A percentile compares a stretch with the other conserved stretches of the same genome.
Evolutionary conservation across 208 protist genomes (phyloP).

Genomic region (Trypanosoma grayi): DNA sequence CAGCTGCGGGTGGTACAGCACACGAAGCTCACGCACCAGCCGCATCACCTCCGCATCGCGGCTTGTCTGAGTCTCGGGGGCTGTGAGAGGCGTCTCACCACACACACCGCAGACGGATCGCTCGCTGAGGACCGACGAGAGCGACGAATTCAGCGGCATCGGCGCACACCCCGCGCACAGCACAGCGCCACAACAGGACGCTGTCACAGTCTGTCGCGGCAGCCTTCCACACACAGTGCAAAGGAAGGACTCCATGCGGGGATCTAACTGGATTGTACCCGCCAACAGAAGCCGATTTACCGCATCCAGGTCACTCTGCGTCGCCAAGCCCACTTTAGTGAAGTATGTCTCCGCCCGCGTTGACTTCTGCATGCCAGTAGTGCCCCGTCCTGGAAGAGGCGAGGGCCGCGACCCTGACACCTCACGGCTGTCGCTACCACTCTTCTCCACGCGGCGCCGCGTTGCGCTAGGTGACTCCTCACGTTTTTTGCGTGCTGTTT

Average conservation of each 20-base stretch:
- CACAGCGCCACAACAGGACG: conserved; percentile 77
- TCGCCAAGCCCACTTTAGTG: conserved; percentile 36
- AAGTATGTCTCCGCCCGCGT: conserved; percentile 48
- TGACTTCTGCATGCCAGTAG: conserved; percentile 14
- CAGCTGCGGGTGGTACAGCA: conserved; percentile 69
- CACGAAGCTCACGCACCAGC: conserved; percentile 72
- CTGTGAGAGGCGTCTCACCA: conserved; percentile 57
- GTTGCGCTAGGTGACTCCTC: background rate
- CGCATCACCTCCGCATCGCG: conserved; percentile 49
- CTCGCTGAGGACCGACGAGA: conserved; percentile 29
- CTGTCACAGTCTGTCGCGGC: conserved; percentile 60
- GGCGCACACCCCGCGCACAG: conserved; percentile 63
- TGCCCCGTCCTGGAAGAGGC: background rate
- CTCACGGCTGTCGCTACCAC: background rate
- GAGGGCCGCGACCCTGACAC: background rate
- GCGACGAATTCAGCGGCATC: conserved; percentile 41
- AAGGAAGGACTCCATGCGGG: conserved; percentile 26
- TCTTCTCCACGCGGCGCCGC: background rate
- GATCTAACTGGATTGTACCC: conserved; percentile 38
- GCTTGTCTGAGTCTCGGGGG: conserved; percentile 43
- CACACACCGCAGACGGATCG: conserved; percentile 55
- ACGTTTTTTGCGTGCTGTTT: background rate
- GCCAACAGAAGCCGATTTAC: conserved; percentile 63
- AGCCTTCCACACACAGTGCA: conserved; percentile 57
- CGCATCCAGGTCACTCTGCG: conserved; percentile 45